phyloP scores from a whole-genome alignment of 1,284 basidiomycete species.

The Ganoderma sp. region DNA sequence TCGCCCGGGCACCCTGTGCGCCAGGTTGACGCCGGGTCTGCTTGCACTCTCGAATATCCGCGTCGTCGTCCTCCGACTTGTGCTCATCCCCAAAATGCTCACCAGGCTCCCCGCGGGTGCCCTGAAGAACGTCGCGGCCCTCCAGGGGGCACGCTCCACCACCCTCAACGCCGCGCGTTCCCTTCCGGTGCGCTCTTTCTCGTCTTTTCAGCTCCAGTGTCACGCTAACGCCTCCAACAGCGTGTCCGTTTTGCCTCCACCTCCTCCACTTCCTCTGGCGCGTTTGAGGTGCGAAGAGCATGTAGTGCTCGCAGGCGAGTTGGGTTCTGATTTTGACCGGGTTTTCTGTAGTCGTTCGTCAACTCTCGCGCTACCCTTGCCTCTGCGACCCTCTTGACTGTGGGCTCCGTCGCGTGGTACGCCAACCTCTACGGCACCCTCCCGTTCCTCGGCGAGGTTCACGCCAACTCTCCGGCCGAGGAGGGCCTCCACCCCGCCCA shows the following conservation, averaged over 20 bases:
- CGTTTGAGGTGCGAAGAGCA: constrained; percentile 59
- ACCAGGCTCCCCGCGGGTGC: constrained; percentile 76
- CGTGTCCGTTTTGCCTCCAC: constrained; percentile 76
- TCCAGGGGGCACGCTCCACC: constrained; percentile 46
- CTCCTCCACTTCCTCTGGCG: constrained; percentile 55
- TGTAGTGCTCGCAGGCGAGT: not conserved
- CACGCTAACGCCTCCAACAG: constrained; percentile 33
- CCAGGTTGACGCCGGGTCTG: constrained; percentile 36
- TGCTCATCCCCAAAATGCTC: constrained; percentile 62
- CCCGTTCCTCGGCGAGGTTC: constrained; percentile 86
- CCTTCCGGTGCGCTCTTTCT: constrained; percentile 48
- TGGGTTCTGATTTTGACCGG: not conserved
- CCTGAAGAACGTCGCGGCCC: constrained; percentile 58
- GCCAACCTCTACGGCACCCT: constrained; percentile 90
- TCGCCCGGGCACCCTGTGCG: constrained; percentile 34
- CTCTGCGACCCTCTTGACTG: constrained; percentile 80
- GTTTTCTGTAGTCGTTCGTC: constrained; percentile 49
- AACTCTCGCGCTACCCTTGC: constrained; percentile 82
- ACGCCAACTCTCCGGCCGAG: constrained; percentile 90
- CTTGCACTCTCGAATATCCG: constrained; percentile 46
- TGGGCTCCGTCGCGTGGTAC: constrained; percentile 95
- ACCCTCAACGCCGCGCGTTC: constrained; percentile 49
- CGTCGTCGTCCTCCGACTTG: constrained; percentile 39
- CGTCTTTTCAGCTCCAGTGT: constrained; percentile 12
- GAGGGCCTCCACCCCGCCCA: constrained; percentile 91